Evolutionary conservation across 331 rosid species (phyloP), one percentile per base, ranked within the genome.

Genomic region (Erythrophleum ivorense): DNA sequence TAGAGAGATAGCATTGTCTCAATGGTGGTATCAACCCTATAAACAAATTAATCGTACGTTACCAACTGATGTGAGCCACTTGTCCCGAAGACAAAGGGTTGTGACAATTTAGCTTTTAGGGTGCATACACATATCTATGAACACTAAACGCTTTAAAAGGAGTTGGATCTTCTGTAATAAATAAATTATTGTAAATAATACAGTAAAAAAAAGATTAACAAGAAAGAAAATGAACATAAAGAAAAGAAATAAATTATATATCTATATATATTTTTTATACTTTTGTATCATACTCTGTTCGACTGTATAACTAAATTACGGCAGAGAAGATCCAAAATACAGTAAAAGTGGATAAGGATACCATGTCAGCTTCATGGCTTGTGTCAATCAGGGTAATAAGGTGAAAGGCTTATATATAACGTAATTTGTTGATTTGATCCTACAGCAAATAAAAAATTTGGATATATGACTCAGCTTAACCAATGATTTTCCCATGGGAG

Each of bases 1-100:
- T 81, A 83, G 91, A 89, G 86, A 91, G 53, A 65, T 53, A 59
- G 82, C 58, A 72, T 80, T 88, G 87, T 87, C 91, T 67, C 73
- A 76, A 62, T 84, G 87, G 79, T 86, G 88, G 84, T 80, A 49
- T 75, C 85, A 82, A 55, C 34, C 34, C 78, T 75, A 55, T 48
- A 48, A 81, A 80, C 55, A 81, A 43, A 64, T 11, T 63, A 67
- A 41, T 18, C 7, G 73, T 41, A 41, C 52, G 46, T 16, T n/a
- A 76, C 67, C 41, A 79, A 77, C 79, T 68, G 36, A 83, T 78
- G 34, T 60, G 18, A 34, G 66, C 75, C 85, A 92, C 89, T 70
- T 86, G 87, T 82, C 88, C 58, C 48, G 9, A 13, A 3, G 6
- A 9, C 24, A 81, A 71, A 58, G 2, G 45, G 49, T 80, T 76